Evolutionary conservation across 1,284 basidiomycete species (phyloP).

Genomic region (Melampsora allii-populina): DNA sequence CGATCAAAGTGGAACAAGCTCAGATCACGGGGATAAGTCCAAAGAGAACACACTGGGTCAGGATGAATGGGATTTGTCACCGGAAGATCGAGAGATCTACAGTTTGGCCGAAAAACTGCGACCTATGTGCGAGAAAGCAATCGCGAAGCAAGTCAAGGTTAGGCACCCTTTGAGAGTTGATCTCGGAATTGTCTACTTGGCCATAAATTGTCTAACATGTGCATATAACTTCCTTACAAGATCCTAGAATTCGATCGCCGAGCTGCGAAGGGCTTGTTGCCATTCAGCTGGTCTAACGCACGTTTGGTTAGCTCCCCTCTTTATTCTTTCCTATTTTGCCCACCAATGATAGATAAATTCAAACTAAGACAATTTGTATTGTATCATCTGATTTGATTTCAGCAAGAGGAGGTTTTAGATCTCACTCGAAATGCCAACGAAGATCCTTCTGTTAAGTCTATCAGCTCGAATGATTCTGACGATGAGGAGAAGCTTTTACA

Average conservation of each 20-base stretch:
- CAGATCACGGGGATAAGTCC: background rate
- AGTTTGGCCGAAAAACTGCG: slow-evolving; percentile 66
- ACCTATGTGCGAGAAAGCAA: slow-evolving; percentile 85
- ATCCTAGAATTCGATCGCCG: slow-evolving; percentile 78
- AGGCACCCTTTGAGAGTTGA: slow-evolving; percentile 38
- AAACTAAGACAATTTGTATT: background rate
- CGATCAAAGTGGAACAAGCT: background rate
- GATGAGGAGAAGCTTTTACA: slow-evolving; percentile 69
- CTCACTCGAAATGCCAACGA: slow-evolving; percentile 44
- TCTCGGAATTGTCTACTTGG: slow-evolving; percentile 3
- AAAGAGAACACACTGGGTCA: slow-evolving; percentile 5
- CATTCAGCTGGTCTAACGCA: slow-evolving; percentile 56
- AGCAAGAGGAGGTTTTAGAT: slow-evolving; percentile 49
- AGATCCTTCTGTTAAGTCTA: slow-evolving; percentile 10
- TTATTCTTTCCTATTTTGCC: background rate
- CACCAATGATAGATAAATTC: no score
- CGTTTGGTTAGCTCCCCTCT: slow-evolving; percentile 38
- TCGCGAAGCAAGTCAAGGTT: slow-evolving; percentile 65
- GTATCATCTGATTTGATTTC: background rate
- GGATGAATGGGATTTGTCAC: slow-evolving; percentile 47
- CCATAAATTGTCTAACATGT: background rate
- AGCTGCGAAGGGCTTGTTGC: slow-evolving; percentile 65
- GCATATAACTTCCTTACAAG: slow-evolving; percentile 55
- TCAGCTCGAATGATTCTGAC: slow-evolving; percentile 50
- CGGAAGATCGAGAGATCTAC: slow-evolving; percentile 51